Evolutionary conservation across 805 yeast species (phyloP), one percentile per base, ranked within the genome.

Genomic region (Wickerhamomyces chambardii): DNA sequence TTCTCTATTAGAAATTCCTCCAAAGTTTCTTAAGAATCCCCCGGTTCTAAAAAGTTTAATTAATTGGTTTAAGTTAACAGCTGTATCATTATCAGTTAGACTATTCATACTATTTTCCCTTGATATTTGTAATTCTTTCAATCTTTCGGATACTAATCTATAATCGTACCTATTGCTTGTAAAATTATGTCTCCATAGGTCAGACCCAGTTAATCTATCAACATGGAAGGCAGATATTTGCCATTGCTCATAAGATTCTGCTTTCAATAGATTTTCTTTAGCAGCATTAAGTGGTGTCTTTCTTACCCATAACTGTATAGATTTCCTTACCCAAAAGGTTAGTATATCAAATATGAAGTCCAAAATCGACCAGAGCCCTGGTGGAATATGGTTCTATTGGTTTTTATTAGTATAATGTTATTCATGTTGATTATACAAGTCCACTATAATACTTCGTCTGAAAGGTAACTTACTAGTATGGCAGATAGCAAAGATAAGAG

Each of bases 1-100:
- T 36, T 78, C 71, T 43, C 80, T 77, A 44, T 81, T 84, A 1
- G 94, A 73, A 5, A 92, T 85, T 1, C 95, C 94, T 6, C 95
- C 97, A 61, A 90, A 84, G 52, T 92, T 92, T 29, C 98, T 62
- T 26, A 92, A 62, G 49, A 87, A 70, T 0, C 96, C 95, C 0
- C 95, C 65, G 0, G 67, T 81, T 29, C 95, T 61, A 31, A 90
- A 68, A 28, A 81, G 61, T 16, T 82, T 76, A 59, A 82, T 68
- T 15, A 87, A 61, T 25, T 65, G 59, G 16, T 65, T 66, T 2
- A 76, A 62, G 53, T 87, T 85, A 12, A 68, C 68, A 2, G 10
- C 22, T 10, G 5, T 17, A 16, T 16, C 18, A 17, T 12, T 16
- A 16, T 16, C 17, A n/a, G 11, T n/a, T 15, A 7, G 10, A 7